A percentile compares a stretch with the other conserved stretches of the same genome.
phyloP scores from a whole-genome alignment of 139 green algal genomes.

The Choricystis sp. region DNA sequence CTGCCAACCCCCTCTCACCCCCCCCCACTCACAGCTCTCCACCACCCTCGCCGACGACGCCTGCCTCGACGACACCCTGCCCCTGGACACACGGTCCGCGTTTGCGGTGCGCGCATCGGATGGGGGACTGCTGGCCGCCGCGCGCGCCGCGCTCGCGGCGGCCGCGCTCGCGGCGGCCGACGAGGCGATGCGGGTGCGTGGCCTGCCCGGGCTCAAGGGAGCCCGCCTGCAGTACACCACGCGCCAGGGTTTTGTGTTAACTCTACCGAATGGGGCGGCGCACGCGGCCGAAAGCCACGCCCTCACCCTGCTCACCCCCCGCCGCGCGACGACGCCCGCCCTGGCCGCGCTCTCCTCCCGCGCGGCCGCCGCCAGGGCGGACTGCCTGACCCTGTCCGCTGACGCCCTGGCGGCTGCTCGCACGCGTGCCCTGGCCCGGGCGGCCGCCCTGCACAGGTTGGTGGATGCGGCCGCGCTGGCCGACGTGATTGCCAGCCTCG shows the following conservation, averaged over 20 bases:
- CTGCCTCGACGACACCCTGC: too few relatives aligned
- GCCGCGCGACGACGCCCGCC: background rate
- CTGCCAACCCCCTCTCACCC: too few relatives aligned
- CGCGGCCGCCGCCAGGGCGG: too few relatives aligned
- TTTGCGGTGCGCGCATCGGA: too few relatives aligned
- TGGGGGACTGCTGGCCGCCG: background rate
- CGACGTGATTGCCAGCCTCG: background rate
- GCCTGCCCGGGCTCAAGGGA: background rate
- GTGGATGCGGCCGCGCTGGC: background rate
- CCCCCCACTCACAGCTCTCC: too few relatives aligned
- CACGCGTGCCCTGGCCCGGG: too few relatives aligned
- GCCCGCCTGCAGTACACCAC: background rate
- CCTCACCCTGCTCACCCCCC: background rate
- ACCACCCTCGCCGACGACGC: too few relatives aligned
- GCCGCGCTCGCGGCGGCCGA: too few relatives aligned
- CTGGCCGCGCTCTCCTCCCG: background rate
- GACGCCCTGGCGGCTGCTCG: background rate
- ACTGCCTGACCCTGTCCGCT: background rate
- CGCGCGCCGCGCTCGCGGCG: background rate
- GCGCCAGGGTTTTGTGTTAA: background rate
- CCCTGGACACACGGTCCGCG: too few relatives aligned
- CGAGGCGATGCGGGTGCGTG: background rate
- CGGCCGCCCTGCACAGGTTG: background rate
- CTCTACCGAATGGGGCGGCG: background rate
- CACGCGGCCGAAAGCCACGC: background rate